These are phyloP conservation scores for Aspergillus sparsus DNA, from an alignment of 495 filamentous ascomycete species.

Conservation along the genomic window DNA sequence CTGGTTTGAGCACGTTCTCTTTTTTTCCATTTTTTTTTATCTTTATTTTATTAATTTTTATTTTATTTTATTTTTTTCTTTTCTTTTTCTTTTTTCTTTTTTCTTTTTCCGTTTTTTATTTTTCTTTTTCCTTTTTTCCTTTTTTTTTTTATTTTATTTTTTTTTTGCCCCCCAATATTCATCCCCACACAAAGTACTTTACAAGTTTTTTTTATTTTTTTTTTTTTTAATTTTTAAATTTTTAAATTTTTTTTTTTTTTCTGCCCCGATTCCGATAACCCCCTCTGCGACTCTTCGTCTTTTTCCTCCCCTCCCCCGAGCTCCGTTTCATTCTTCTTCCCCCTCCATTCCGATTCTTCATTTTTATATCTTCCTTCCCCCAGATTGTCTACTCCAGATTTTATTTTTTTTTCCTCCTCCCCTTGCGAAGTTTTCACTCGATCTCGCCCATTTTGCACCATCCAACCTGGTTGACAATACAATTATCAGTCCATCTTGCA, in stretches of 20 bases:
- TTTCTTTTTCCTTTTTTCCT: not conserved
- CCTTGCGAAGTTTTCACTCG: conserved; percentile 19
- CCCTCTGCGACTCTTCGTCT: conserved; percentile 34
- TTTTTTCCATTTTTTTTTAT: conserved; percentile 27
- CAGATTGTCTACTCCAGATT: conserved; percentile 35
- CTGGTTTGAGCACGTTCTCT: conserved; percentile 30
- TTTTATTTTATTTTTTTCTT: conserved; percentile 16
- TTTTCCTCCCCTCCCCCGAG: conserved; percentile 42
- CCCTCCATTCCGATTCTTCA: conserved; percentile 40
- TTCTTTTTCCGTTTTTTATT: conserved; percentile 20
- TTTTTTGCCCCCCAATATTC: conserved; percentile 30
- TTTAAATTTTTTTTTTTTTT: conserved; percentile 24
- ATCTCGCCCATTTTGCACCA: conserved; percentile 18
- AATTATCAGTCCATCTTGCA: conserved; percentile 11
- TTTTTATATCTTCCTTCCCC: conserved; percentile 34
- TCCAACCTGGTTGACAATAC: conserved; percentile 17
- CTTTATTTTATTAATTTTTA: conserved; percentile 18
- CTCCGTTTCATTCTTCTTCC: conserved; percentile 39
- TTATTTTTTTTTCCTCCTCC: conserved; percentile 21
- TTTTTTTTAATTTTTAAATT: conserved; percentile 25
- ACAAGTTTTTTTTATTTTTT: conserved; percentile 25
- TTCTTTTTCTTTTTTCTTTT: conserved; percentile 24
- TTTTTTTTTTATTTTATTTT: conserved; percentile 21
- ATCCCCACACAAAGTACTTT: conserved; percentile 31
- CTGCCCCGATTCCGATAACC: conserved; percentile 38